phyloP scores from a whole-genome alignment of 352 stramenopile species.

The Phytophthora tentaculata region DNA sequence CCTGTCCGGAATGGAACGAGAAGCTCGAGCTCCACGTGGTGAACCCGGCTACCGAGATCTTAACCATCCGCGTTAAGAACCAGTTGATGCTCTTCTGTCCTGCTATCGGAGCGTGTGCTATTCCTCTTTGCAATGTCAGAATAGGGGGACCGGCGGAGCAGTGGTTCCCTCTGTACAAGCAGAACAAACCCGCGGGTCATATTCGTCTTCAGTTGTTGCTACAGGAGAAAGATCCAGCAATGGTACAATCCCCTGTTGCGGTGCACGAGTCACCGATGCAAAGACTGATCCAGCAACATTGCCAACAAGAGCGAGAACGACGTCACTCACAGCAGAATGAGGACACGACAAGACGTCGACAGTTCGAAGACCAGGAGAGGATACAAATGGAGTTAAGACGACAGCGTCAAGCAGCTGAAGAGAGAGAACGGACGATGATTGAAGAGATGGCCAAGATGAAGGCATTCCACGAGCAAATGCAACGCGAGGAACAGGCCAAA shows the following conservation, averaged over 20 bases:
- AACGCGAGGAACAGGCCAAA: slow-evolving; percentile 22
- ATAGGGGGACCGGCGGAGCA: slow-evolving; percentile 58
- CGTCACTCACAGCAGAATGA: slow-evolving; percentile 15
- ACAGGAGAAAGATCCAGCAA: slow-evolving; percentile 18
- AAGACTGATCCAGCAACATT: slow-evolving; percentile 28
- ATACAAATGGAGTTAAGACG: slow-evolving; percentile 12
- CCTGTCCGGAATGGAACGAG: slow-evolving; percentile 69
- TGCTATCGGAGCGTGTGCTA: slow-evolving; percentile 59
- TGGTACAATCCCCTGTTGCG: slow-evolving; percentile 11
- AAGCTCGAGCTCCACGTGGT: slow-evolving; percentile 72
- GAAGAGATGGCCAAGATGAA: slow-evolving; percentile 20
- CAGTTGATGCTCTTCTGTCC: slow-evolving; percentile 69
- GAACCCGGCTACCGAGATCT: slow-evolving; percentile 55
- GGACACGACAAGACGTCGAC: slow-evolving; percentile 13
- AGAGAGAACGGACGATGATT: slow-evolving; percentile 16
- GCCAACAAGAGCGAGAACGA: slow-evolving; percentile 31
- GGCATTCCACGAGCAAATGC: slow-evolving; percentile 18
- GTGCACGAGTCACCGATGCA: slow-evolving; percentile 37
- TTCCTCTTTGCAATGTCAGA: slow-evolving; percentile 53
- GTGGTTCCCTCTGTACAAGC: slow-evolving; percentile 67
- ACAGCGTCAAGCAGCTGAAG: slow-evolving; percentile 12
- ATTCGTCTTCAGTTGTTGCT: slow-evolving; percentile 64
- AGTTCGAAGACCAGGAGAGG: slow-evolving; percentile 36
- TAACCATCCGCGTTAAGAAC: slow-evolving; percentile 73
- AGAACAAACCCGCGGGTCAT: slow-evolving; percentile 41